Base-by-base conservation (phyloP, 306 rosid genomes). In the Prosopis cineraria region DNA sequence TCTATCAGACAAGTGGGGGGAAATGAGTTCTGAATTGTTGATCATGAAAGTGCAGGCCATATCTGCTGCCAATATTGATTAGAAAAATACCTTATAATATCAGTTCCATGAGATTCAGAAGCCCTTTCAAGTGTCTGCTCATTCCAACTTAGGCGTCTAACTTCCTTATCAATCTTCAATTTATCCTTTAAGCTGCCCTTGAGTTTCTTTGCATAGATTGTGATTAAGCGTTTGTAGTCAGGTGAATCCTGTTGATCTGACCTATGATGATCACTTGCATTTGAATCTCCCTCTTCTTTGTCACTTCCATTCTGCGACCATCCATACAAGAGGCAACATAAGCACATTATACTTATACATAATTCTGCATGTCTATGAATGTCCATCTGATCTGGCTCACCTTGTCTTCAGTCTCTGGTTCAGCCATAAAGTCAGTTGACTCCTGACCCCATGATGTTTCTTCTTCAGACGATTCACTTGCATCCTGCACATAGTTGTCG, bases 101-200 rank as follows among this genome's bases (percentile, higher is more conserved):
- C 97, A 58, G 91, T 53, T 85, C 91, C 92, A 73, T 85, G 73
- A 72, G 86, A 78, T 79, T 84, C 83, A 34, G 85, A 77, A 59
- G 96, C 99, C 73, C 63, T 91, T 84, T 92, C 93, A 59, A 95
- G 91, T 43, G 72, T 82, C 25, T 79, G 93, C 68, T 95, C 99
- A 79, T 88, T 93, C 88, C 91, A 87, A 89, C 98, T 95, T 48
- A 95, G 78, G 50, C 99, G 91, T 88, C 96, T 79, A 74, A 89
- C 89, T 79, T 87, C 87, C 12, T 86, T 93, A 6, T 82, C 89
- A 64, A 73, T 76, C 33, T 64, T 87, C 78, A 95, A 71, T 71
- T 93, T 92, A 41, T 89, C 90, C 85, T 82, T 89, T 58, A 95
- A 19, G 76, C 87, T 78, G 59, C 97, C 96, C 73, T 87, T 85